Percentiles rank a stretch among this genome's conserved stretches.
Conservation (phyloP, 768 basidiomycete genomes). For the Termitomyces titanicus region DNA sequence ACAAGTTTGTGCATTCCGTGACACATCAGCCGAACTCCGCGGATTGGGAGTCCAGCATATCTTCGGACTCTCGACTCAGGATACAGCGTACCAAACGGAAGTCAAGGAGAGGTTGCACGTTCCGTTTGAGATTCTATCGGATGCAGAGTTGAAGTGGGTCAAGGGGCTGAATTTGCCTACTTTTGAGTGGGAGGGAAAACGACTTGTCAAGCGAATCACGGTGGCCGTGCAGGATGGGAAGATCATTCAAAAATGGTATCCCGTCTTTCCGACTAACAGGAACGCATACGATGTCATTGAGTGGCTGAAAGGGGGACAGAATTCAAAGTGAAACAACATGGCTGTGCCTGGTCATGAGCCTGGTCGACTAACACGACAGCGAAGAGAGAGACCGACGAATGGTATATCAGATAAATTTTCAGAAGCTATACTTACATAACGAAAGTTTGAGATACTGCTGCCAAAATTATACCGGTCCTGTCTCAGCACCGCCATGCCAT, state of each 20-base stretch:
- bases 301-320: slow-evolving; percentile 15
- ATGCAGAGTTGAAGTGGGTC: slow-evolving; percentile 15
- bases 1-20: slow-evolving; percentile 21
- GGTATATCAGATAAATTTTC: not conserved
- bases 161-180: slow-evolving; percentile 14
- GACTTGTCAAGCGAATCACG: slow-evolving; percentile 15
- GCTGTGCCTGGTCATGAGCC: not conserved
- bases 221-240: slow-evolving; percentile 15
- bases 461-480: not conserved
- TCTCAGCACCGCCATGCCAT: no score
- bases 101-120: slow-evolving; percentile 19
- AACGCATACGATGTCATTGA: slow-evolving; percentile 17
- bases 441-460: not conserved
- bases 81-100: slow-evolving; percentile 18
- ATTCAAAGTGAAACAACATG: not conserved
- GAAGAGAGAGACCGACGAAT: no score
- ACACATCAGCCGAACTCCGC: slow-evolving; percentile 14
- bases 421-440: not conserved
- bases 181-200: slow-evolving; percentile 17
- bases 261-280: slow-evolving; percentile 16
- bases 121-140: slow-evolving; percentile 17
- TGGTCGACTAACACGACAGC: no score
- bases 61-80: slow-evolving; percentile 20
- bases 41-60: slow-evolving; percentile 17
- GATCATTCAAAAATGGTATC: slow-evolving; percentile 19